These are phyloP conservation scores for Cladophialophora chaetospira DNA, from an alignment of 2,329 filamentous ascomycete genomes.

Conservation along the genomic window DNA sequence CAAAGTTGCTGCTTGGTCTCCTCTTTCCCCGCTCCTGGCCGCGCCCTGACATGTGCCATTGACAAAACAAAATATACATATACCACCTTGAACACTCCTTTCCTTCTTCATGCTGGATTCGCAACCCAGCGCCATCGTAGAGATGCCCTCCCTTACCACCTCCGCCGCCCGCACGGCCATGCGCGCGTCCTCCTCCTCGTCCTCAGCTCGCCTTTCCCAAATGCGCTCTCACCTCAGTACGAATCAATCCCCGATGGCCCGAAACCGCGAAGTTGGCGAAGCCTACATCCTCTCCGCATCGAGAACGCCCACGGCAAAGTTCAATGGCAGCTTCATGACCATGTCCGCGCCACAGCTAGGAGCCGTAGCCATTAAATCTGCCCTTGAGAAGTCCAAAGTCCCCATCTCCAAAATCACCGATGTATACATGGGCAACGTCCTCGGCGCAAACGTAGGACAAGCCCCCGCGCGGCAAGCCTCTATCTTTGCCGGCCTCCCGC, in stretches of 20 bases:
- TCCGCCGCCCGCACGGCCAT: constrained; percentile 25
- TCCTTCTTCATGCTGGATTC: constrained; percentile 18
- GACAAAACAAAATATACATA: neutral
- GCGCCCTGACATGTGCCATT: constrained; percentile 16
- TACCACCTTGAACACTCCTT: neutral
- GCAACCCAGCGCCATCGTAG: constrained; percentile 1
- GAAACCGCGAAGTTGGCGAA: constrained; percentile 72
- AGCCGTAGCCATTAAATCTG: constrained; percentile 87
- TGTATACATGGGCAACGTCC: constrained; percentile 97
- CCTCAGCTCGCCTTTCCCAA: constrained; percentile 48
- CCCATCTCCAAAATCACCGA: constrained; percentile 80
- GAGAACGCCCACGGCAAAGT: constrained; percentile 87
- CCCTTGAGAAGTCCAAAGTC: constrained; percentile 80
- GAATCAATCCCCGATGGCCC: constrained; percentile 38
- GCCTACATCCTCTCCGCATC: constrained; percentile 92
- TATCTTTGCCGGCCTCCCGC: constrained; percentile 81
- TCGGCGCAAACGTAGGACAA: constrained; percentile 82
- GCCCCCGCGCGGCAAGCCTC: constrained; percentile 87
- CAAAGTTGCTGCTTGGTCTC: neutral
- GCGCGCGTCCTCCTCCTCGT: constrained; percentile 22
- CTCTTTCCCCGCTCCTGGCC: constrained; percentile 11
- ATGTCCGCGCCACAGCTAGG: constrained; percentile 86
- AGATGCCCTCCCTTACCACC: constrained; percentile 22
- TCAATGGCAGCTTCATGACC: constrained; percentile 85
- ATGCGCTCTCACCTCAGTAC: constrained; percentile 56